Conservation (phyloP, 768 basidiomycete species). For the Phylloporus arenicola region DNA sequence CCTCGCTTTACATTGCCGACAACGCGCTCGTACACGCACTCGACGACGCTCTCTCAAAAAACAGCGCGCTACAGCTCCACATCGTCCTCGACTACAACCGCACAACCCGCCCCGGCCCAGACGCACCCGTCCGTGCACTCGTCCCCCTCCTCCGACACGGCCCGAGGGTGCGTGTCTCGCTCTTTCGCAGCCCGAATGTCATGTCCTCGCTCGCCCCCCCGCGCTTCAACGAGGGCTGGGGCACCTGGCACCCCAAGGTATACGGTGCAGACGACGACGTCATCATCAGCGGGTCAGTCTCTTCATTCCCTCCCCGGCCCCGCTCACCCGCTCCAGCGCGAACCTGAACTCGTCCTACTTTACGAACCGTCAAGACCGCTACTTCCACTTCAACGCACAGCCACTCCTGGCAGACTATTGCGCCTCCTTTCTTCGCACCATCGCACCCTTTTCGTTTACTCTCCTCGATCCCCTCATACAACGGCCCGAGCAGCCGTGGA, state of each 20-base stretch:
- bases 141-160: slow-evolving; percentile 71
- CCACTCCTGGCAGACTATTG: slow-evolving; percentile 75
- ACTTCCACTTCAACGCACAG: slow-evolving; percentile 66
- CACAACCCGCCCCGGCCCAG: slow-evolving; percentile 66
- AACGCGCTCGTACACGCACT: slow-evolving; percentile 65
- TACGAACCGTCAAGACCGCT: slow-evolving; percentile 91
- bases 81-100: slow-evolving; percentile 80
- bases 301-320: background rate
- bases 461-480: slow-evolving; percentile 38
- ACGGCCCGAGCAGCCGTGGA: slow-evolving; percentile 77
- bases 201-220: slow-evolving; percentile 77
- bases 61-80: slow-evolving; percentile 61
- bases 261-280: slow-evolving; percentile 92
- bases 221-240: slow-evolving; percentile 97
- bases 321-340: slow-evolving; percentile 49
- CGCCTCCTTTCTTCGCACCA: slow-evolving; percentile 63
- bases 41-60: slow-evolving; percentile 49
- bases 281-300: slow-evolving; percentile 82
- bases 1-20: slow-evolving; percentile 37
- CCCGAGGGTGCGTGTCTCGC: slow-evolving; percentile 63
- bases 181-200: slow-evolving; percentile 87
- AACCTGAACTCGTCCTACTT: slow-evolving; percentile 94
- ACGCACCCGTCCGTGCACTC: slow-evolving; percentile 62
- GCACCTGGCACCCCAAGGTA: slow-evolving; percentile 96
- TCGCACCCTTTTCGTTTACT: slow-evolving; percentile 63